Base-by-base conservation (phyloP, 1,284 basidiomycete species). In the Pseudozyma sp. region DNA sequence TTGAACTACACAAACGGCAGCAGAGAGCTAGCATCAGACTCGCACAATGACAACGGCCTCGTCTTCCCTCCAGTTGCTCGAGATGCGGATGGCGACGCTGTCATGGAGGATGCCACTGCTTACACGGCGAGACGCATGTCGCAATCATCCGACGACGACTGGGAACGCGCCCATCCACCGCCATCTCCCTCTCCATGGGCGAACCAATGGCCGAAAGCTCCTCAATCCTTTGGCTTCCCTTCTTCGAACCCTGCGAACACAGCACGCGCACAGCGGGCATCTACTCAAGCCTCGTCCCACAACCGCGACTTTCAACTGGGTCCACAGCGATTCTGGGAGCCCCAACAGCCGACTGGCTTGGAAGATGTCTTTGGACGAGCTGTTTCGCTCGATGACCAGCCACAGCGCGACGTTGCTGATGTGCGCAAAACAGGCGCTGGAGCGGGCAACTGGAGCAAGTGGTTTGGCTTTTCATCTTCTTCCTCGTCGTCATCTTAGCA, bases 321-420 rank as follows among this genome's bases (percentile, higher is more conserved):
- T 2, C 77, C 79, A 13, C 80, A 79, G 35, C 70, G 70, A 0
- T 79, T 81, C 36, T 76, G 73, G 59, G 78, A 68, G 36, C 78
- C 75, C 4, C 60, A 72, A 31, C 52, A 58, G 5, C 75, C 77
- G 12, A 82, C 76, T 14, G 80, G 80, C 2, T 50, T 82, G 8
- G 80, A 82, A 57, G 79, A 82, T 12, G 61, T 79, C 1, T 81
- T 81, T 65, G 76, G 60, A 3, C 50, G 54, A 18, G 56, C 68
- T 9, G 52, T 79, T 5, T 52, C 59, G n/a, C 59, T 79, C 3
- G 61, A 71, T 36, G 69, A 71, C 19, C 4, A 18, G 5, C 51
- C 62, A 13, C 43, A 58, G 7, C 56, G 18, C 6, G 35, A 35
- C 18, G 13, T 31, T 31, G 3, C 18, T 3, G 12, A 4, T 12